Evolutionary conservation across 768 basidiomycete species (phyloP).

Genomic region (Phylloporus sp.): DNA sequence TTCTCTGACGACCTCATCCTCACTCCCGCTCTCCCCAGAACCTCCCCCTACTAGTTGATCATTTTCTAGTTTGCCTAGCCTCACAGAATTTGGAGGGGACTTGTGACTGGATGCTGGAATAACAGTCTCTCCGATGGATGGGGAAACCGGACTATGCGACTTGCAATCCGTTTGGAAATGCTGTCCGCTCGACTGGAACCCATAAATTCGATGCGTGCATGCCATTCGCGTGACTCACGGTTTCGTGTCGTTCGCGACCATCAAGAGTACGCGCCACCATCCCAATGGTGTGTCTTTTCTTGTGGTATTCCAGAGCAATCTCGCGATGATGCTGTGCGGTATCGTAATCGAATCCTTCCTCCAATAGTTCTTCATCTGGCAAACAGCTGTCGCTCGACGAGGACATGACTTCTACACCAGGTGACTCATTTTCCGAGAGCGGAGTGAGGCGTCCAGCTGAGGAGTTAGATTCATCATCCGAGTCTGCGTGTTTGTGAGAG

Average conservation of each 20-base stretch:
- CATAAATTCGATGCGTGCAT: constrained; percentile 1
- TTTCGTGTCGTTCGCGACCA: constrained; percentile 40
- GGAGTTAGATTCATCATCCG: constrained; percentile 62
- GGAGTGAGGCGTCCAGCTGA: constrained; percentile 31
- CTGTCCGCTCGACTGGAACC: constrained; percentile 38
- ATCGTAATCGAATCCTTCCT: constrained; percentile 56
- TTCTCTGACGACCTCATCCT: constrained; percentile 46
- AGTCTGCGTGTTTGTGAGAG: constrained; percentile 37
- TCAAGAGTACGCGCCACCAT: constrained; percentile 46
- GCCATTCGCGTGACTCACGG: constrained; percentile 30
- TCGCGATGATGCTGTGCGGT: constrained; percentile 67
- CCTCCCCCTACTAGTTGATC: constrained; percentile 47
- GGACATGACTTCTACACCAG: constrained; percentile 15
- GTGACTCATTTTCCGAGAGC: constrained; percentile 27
- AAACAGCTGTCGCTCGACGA: constrained; percentile 26
- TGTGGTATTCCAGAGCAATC: constrained; percentile 65
- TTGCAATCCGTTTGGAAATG: constrained; percentile 57
- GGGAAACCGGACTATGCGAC: constrained; percentile 33
- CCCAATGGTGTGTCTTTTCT: constrained; percentile 54
- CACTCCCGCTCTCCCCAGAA: constrained; percentile 50
- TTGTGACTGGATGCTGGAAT: constrained; percentile 41
- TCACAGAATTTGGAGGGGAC: constrained; percentile 48
- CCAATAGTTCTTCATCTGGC: constrained; percentile 36
- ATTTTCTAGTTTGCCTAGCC: constrained; percentile 52
- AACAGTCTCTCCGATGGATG: constrained; percentile 39